Conservation (phyloP, 2,329 filamentous ascomycete species). For the Fusarium heterosporum region DNA sequence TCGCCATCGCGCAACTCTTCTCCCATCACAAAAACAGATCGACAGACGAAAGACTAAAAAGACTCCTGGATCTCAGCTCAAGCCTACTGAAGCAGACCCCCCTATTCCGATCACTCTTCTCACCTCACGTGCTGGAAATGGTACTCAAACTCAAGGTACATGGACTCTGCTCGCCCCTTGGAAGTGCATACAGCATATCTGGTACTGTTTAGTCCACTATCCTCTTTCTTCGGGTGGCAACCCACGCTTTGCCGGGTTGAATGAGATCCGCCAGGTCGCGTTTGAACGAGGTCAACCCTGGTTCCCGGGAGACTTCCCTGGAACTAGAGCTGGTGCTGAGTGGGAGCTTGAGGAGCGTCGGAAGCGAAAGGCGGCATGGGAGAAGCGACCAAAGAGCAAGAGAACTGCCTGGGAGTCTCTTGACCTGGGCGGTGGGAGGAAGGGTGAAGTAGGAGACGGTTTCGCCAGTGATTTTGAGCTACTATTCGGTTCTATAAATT, state of each 20-base stretch:
- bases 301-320: conserved; percentile 88
- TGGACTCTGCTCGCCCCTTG: conserved; percentile 92
- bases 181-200: conserved; percentile 87
- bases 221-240: conserved; percentile 84
- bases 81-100: conserved; percentile 71
- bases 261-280: conserved; percentile 81
- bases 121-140: conserved; percentile 63
- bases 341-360: conserved; percentile 79
- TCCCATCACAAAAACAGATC: conserved; percentile 82
- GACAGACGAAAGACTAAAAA: conserved; percentile 78
- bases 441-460: conserved; percentile 84
- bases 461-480: conserved; percentile 87
- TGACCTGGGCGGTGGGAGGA: conserved; percentile 77
- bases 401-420: conserved; percentile 79
- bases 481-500: conserved; percentile 60
- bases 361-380: conserved; percentile 83
- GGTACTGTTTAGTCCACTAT: conserved; percentile 87
- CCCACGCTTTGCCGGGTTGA: conserved; percentile 82
- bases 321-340: conserved; percentile 79
- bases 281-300: conserved; percentile 84
- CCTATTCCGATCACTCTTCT: conserved; percentile 81
- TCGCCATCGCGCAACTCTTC: conserved; percentile 72
- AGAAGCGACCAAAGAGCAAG: conserved; percentile 83
- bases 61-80: conserved; percentile 71
- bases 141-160: conserved; percentile 68